Conservation (phyloP, 2,329 filamentous ascomycete genomes). For the Akanthomyces dipterigenus region DNA sequence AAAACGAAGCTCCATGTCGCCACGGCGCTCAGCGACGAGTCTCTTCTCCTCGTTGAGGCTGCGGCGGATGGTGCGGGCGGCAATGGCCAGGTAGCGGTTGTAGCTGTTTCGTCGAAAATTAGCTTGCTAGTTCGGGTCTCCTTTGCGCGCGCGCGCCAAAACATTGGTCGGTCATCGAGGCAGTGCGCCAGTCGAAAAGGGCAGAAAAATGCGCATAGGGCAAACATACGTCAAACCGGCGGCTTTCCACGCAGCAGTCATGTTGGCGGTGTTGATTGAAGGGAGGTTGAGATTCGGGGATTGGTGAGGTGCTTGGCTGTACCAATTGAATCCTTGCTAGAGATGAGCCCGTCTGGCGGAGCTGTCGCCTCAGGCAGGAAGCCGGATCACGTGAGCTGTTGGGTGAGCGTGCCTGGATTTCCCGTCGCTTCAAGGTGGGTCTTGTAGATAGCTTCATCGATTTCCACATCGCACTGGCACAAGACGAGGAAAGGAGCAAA, state of each 20-base stretch:
- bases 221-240: constrained; percentile 84
- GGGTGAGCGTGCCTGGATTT: neutral
- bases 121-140: constrained; percentile 23
- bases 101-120: constrained; percentile 58
- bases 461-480: neutral
- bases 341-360: constrained; percentile 23
- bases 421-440: neutral
- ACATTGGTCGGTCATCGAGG: constrained; percentile 20
- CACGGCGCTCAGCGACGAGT: constrained; percentile 79
- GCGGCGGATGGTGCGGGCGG: constrained; percentile 88
- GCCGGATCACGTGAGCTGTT: constrained; percentile 16
- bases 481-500: neutral
- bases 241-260: constrained; percentile 98
- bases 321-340: constrained; percentile 27
- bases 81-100: constrained; percentile 98
- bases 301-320: constrained; percentile 27
- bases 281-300: constrained; percentile 14
- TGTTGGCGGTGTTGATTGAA: constrained; percentile 52
- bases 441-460: neutral
- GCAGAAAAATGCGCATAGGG: constrained; percentile 1
- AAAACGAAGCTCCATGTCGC: constrained; percentile 82
- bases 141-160: neutral
- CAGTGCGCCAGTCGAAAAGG: constrained; percentile 11
- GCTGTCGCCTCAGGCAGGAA: constrained; percentile 26
- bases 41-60: constrained; percentile 95